Evolutionary conservation across 2,329 filamentous ascomycete genomes (phyloP), one percentile per base, ranked within the genome.

Genomic region (Stagonosporopsis tanaceti): DNA sequence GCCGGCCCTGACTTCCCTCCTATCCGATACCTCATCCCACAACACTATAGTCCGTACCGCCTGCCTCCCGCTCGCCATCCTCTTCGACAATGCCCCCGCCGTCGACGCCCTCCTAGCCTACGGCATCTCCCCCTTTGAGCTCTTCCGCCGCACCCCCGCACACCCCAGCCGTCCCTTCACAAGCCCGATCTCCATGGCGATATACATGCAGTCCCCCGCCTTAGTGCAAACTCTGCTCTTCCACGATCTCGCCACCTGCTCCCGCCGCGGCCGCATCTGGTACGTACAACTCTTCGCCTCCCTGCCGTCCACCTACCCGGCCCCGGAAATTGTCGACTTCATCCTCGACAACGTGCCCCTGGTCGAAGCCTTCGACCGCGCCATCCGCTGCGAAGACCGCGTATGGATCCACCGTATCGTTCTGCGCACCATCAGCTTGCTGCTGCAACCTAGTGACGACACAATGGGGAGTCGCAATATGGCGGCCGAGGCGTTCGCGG

Each of bases 331-430:
- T 8, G 38, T 47, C 15, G 56, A 50, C 12, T 59, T 59, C 24
- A 34, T 59, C 28, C 56, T 59, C 30, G 56, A 59, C 46, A 54
- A 59, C 17, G 37, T 59, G 3, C 56, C 56, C 15, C 40, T 59
- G 3, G 56, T 59, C 8, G 56, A 59, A 22, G 56, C 50, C 0
- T 34, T 59, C 5, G 56, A 59, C 12, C 46, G 56, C 6, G 50
- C 56, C 4, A 59, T 59, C 12, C 38, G 56, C 5, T 50, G 45
- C 50, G 56, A 59, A 30, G 56, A 59, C 30, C 25, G 22, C 22
- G 17, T 11, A 1, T 59, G 56, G 56, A 47, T 59, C 15, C 50
- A 59, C 28, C 56, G 56, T 22, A 59, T 59, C 14, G n/a, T 53
- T 4, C 14, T 59, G 7, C 45, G 56, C 28, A 54, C 56, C 12